A percentile compares a stretch with the other conserved stretches of the same genome.
Evolutionary conservation across 2,329 filamentous ascomycete species (phyloP).

Genomic region (Tolypocladium nubicola): DNA sequence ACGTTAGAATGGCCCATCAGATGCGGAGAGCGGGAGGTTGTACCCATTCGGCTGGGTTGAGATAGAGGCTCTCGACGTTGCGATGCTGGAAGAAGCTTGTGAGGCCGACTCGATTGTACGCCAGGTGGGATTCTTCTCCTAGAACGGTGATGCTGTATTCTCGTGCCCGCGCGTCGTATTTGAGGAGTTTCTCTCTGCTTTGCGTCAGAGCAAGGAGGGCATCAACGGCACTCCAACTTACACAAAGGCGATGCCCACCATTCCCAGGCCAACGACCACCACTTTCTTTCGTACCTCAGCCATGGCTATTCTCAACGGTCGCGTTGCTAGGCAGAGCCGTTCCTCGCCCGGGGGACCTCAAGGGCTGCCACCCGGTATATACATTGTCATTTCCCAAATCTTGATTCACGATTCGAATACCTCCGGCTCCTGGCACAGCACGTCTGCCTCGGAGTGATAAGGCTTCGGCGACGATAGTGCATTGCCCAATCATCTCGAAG

Average conservation of each 20-base stretch:
- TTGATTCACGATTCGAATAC: no score
- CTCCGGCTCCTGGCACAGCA: no score
- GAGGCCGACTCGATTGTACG: conserved; percentile 83
- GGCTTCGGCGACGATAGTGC: background rate
- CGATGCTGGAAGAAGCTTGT: conserved; percentile 85
- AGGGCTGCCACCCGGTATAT: no score
- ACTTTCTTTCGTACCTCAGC: conserved; percentile 42
- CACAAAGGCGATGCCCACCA: conserved; percentile 88
- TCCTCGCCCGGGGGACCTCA: no score
- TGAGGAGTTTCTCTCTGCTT: conserved; percentile 73
- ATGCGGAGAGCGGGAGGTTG: background rate
- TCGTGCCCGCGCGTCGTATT: conserved; percentile 63
- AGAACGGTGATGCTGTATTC: conserved; percentile 79
- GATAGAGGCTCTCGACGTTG: conserved; percentile 75
- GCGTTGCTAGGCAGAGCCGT: no score
- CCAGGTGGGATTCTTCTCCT: conserved; percentile 77
- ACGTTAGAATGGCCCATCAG: no score
- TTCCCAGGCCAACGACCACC: conserved; percentile 79
- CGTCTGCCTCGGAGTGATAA: no score
- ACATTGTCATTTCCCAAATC: no score
- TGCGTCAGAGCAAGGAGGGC: background rate
- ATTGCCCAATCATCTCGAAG: background rate
- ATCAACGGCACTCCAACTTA: conserved; percentile 31
- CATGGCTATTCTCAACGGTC: background rate
- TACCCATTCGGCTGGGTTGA: conserved; percentile 79